phyloP scores from a whole-genome alignment of 345 rosid genomes.

The Camelina laxa region DNA sequence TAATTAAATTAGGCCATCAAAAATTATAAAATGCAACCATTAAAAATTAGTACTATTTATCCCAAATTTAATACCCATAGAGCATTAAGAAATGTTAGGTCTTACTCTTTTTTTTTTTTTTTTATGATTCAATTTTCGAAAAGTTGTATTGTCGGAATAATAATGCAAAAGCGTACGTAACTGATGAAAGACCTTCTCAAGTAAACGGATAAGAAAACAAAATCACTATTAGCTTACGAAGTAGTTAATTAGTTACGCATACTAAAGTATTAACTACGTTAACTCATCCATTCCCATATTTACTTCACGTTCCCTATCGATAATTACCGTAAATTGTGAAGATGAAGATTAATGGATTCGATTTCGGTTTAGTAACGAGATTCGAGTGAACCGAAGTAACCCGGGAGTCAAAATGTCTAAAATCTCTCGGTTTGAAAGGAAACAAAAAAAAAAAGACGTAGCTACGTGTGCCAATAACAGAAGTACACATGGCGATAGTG shows the following conservation, averaged over 20 bases:
- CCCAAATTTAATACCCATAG: neutral
- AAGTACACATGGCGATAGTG: conserved; percentile 46
- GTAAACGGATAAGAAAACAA: neutral
- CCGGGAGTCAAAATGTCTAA: conserved; percentile 36
- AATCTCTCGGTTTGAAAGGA: neutral
- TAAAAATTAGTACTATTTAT: neutral
- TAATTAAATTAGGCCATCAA: conserved; percentile 6
- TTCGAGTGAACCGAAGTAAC: conserved; percentile 18
- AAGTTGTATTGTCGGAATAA: conserved; percentile 2
- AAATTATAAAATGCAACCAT: neutral
- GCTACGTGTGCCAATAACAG: conserved; percentile 2
- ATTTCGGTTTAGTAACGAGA: conserved; percentile 28
- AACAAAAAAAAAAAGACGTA: neutral
- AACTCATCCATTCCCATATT: conserved; percentile 13
- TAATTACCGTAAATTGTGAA: neutral
- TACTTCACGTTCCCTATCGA: neutral
- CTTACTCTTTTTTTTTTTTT: conserved; percentile 41
- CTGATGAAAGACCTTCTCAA: conserved; percentile 6
- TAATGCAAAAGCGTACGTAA: conserved; percentile 23
- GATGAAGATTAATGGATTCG: neutral
- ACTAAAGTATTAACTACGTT: conserved; percentile 19
- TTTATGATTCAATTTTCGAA: conserved; percentile 49
- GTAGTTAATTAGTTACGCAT: conserved; percentile 20
- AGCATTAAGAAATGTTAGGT: conserved; percentile 38
- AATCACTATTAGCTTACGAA: neutral